Percentiles rank a stretch among this genome's conserved stretches.
These are phyloP conservation scores for Ustilago hordei DNA, from an alignment of 1,284 basidiomycete species.

Conservation along the genomic window DNA sequence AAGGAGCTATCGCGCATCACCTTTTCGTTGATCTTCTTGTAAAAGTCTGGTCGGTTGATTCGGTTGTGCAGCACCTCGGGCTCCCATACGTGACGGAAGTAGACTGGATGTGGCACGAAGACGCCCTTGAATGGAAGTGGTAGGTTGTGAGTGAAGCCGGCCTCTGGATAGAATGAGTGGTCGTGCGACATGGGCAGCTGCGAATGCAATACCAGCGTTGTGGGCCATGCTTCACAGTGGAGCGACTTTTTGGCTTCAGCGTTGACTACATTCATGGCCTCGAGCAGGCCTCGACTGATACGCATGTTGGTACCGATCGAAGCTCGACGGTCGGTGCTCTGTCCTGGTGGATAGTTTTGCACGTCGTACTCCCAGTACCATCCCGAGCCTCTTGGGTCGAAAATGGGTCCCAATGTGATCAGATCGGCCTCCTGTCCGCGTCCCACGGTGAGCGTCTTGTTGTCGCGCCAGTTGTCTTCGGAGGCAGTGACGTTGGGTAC, in stretches of 20 bases:
- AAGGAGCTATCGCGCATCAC: slow-evolving; percentile 68
- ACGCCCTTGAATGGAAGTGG: slow-evolving; percentile 69
- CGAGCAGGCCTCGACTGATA: slow-evolving; percentile 66
- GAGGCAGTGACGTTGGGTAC: slow-evolving; percentile 64
- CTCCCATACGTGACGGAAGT: slow-evolving; percentile 69
- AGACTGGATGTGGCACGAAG: slow-evolving; percentile 69
- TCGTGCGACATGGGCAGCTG: slow-evolving; percentile 65
- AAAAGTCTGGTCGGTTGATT: slow-evolving; percentile 68
- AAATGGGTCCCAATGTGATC: slow-evolving; percentile 69
- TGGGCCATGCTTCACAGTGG: slow-evolving; percentile 69
- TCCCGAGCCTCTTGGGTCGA: slow-evolving; percentile 68
- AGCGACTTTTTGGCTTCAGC: slow-evolving; percentile 69
- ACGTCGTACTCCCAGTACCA: slow-evolving; percentile 70
- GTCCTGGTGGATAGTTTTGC: slow-evolving; percentile 67
- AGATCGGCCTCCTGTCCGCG: slow-evolving; percentile 67
- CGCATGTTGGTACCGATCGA: slow-evolving; percentile 70
- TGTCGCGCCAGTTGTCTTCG: slow-evolving; percentile 65
- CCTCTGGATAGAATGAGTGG: slow-evolving; percentile 68
- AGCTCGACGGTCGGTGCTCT: slow-evolving; percentile 64
- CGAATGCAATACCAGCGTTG: slow-evolving; percentile 68
- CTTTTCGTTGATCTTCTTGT: slow-evolving; percentile 69
- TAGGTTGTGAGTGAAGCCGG: slow-evolving; percentile 68
- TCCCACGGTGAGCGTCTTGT: slow-evolving; percentile 48
- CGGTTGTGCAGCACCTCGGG: slow-evolving; percentile 62
- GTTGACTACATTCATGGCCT: slow-evolving; percentile 70